Percentiles rank a stretch among this genome's conserved stretches.
Evolutionary conservation across 2,329 filamentous ascomycete genomes (phyloP).

Genomic region (Byssothecium circinans): DNA sequence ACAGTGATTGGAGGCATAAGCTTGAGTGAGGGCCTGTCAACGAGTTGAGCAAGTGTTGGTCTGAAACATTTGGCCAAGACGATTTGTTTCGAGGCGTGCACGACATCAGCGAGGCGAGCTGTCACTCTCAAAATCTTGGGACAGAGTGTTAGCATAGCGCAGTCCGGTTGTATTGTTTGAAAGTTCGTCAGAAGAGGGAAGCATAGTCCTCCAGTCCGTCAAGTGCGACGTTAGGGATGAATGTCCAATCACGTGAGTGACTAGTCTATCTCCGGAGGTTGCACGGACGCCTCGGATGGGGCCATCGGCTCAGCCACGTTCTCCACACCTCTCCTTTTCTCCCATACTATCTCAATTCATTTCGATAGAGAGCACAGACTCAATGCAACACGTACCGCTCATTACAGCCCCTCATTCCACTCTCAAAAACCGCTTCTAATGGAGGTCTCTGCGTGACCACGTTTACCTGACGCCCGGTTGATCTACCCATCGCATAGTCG

Average conservation of each 20-base stretch:
- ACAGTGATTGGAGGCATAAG: background rate
- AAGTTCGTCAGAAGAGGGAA: background rate
- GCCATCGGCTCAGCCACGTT: background rate
- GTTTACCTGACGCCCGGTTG: background rate
- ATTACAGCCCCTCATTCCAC: background rate
- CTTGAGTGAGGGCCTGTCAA: background rate
- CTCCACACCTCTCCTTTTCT: background rate
- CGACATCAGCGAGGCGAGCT: background rate
- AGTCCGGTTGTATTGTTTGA: background rate
- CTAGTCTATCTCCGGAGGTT: background rate
- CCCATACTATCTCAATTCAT: background rate
- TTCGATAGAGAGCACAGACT: background rate
- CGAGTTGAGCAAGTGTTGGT: background rate
- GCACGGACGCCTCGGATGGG: background rate
- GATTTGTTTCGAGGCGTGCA: background rate
- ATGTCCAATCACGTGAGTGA: background rate
- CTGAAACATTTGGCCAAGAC: slow-evolving; percentile 5
- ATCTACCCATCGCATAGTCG: background rate
- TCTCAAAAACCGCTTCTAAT: background rate
- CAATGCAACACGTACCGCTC: background rate
- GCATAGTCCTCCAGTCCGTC: background rate
- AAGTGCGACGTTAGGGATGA: background rate
- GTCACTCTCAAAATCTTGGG: background rate
- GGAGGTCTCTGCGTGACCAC: background rate
- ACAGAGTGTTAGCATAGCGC: background rate